Conservation (phyloP, 495 filamentous ascomycete genomes). For the Usnea hakonensis region DNA sequence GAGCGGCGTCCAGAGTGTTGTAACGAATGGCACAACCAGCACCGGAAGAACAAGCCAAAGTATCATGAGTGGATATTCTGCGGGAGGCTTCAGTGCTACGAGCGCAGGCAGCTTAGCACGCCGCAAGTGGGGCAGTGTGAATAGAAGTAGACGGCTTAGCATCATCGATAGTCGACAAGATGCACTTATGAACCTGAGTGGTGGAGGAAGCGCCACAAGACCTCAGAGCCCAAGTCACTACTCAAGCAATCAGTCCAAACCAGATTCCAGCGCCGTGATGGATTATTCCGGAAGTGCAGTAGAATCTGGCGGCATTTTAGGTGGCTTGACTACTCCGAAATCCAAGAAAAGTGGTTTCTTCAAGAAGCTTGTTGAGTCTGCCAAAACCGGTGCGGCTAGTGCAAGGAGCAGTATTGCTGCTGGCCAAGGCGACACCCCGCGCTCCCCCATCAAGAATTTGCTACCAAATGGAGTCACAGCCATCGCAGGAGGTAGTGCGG, state of each 20-base stretch:
- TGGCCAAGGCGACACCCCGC: slow-evolving; percentile 45
- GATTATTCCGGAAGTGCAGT: slow-evolving; percentile 41
- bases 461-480: slow-evolving; percentile 43
- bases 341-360: slow-evolving; percentile 90
- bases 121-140: slow-evolving; percentile 46
- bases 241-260: slow-evolving; percentile 69
- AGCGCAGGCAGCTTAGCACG: slow-evolving; percentile 88
- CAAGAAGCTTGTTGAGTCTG: slow-evolving; percentile 90
- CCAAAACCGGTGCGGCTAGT: slow-evolving; percentile 87
- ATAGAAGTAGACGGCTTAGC: slow-evolving; percentile 43
- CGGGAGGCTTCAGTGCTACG: slow-evolving; percentile 85
- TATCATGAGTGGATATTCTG: slow-evolving; percentile 87
- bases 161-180: slow-evolving; percentile 45
- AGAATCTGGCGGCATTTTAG: slow-evolving; percentile 51
- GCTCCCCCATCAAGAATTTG: slow-evolving; percentile 44
- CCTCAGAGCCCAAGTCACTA: slow-evolving; percentile 68
- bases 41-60: slow-evolving; percentile 74
- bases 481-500: slow-evolving; percentile 47
- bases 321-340: slow-evolving; percentile 80
- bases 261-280: slow-evolving; percentile 40
- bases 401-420: slow-evolving; percentile 76
- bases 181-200: slow-evolving; percentile 39
- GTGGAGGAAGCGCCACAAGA: slow-evolving; percentile 38
- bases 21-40: slow-evolving; percentile 63
- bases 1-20: slow-evolving; percentile 58